These are phyloP conservation scores for Crassisporium funariophilum DNA, from an alignment of 768 basidiomycete species.

Conservation along the genomic window DNA sequence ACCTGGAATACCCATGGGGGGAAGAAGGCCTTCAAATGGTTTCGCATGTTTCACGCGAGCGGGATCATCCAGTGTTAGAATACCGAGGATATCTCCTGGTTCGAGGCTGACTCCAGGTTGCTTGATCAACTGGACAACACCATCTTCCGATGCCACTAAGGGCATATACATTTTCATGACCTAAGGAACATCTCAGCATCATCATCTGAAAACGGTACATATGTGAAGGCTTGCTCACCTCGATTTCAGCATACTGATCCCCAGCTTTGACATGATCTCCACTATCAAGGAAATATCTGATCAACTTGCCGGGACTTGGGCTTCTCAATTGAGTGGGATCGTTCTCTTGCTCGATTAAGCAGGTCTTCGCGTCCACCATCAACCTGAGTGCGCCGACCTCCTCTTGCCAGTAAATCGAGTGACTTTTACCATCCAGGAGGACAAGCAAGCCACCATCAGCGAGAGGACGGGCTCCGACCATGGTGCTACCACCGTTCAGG, in stretches of 20 bases:
- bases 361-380: constrained; percentile 97
- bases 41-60: constrained; percentile 97
- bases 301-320: constrained; percentile 95
- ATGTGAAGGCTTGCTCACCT: constrained; percentile 60
- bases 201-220: too few relatives aligned
- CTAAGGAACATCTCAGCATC: too few relatives aligned
- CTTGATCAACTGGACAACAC: constrained; percentile 93
- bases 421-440: constrained; percentile 89
- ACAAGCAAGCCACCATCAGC: constrained; percentile 95
- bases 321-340: constrained; percentile 97
- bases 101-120: constrained; percentile 97
- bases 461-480: constrained; percentile 89
- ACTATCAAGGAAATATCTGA: constrained; percentile 93
- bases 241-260: constrained; percentile 97
- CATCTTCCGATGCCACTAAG: constrained; percentile 91
- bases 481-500: constrained; percentile 91
- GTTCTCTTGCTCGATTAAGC: constrained; percentile 98
- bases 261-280: constrained; percentile 98
- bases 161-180: constrained; percentile 99
- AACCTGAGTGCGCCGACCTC: constrained; percentile 92
- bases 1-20: constrained; percentile 81
- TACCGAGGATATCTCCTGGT: constrained; percentile 96
- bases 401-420: constrained; percentile 97
- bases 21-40: constrained; percentile 94
- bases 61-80: constrained; percentile 94